Conservation (phyloP, 352 stramenopile species). For the Plasmopara muralis region DNA sequence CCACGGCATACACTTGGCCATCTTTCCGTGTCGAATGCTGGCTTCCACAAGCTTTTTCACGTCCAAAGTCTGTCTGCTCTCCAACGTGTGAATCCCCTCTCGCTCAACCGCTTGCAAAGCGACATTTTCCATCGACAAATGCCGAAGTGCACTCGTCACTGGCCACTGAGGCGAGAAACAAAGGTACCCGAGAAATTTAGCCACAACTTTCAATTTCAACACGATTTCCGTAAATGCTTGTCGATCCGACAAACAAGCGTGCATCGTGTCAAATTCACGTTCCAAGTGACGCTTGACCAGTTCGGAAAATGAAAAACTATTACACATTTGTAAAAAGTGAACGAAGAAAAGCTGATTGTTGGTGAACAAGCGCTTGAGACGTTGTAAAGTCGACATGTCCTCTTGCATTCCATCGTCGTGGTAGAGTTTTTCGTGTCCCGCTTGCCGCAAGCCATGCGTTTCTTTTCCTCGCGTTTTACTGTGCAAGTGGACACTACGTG, state of each 20-base stretch:
- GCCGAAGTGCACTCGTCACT: conserved; percentile 28
- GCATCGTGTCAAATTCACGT: conserved; percentile 32
- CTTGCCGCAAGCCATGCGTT: conserved; percentile 9
- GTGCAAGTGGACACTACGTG: neutral
- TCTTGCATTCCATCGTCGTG: conserved; percentile 15
- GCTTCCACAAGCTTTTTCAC: conserved; percentile 36
- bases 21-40: conserved; percentile 29
- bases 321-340: conserved; percentile 55
- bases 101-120: conserved; percentile 43
- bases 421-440: conserved; percentile 3
- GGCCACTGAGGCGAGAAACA: conserved; percentile 59
- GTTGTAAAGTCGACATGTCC: conserved; percentile 22
- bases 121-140: conserved; percentile 32
- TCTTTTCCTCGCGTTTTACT: conserved; percentile 10
- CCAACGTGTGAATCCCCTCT: conserved; percentile 45
- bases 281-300: conserved; percentile 54
- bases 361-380: conserved; percentile 37
- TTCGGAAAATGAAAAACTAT: conserved; percentile 57
- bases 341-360: conserved; percentile 77
- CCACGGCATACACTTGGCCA: conserved; percentile 62
- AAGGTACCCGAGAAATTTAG: conserved; percentile 62
- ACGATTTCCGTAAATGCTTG: conserved; percentile 58
- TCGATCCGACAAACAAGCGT: conserved; percentile 26
- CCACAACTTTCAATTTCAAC: conserved; percentile 53
- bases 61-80: conserved; percentile 33